Evolutionary conservation across 176 grass and related monocot genomes (phyloP).

Genomic region (Oryza coarctata): DNA sequence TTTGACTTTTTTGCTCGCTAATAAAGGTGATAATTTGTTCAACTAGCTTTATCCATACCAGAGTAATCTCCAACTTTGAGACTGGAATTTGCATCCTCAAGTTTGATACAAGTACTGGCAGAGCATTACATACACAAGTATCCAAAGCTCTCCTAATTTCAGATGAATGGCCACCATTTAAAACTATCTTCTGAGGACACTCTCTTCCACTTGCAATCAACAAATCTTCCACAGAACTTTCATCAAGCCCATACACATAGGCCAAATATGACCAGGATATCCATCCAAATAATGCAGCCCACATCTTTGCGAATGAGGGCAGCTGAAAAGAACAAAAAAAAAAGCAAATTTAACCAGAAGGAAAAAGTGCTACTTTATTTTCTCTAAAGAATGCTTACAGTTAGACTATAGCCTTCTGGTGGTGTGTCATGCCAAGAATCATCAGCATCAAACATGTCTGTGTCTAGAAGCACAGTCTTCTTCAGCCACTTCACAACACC

Average conservation of each 20-base stretch:
- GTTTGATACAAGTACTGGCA: conserved; percentile 60
- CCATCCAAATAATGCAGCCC: conserved; percentile 78
- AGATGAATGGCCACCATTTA: conserved; percentile 62
- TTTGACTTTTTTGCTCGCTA: background rate
- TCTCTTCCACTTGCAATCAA: conserved; percentile 59
- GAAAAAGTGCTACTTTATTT: background rate
- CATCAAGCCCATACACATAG: conserved; percentile 70
- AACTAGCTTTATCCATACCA: conserved; percentile 53
- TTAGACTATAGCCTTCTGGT: conserved; percentile 79
- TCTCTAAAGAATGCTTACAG: conserved; percentile 42
- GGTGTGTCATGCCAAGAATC: conserved; percentile 88
- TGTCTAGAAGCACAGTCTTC: conserved; percentile 76
- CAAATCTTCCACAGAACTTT: conserved; percentile 53
- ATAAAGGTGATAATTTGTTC: background rate
- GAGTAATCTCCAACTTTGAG: conserved; percentile 77
- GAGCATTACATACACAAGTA: conserved; percentile 58
- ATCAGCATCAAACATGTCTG: conserved; percentile 87
- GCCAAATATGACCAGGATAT: conserved; percentile 63
- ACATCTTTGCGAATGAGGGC: conserved; percentile 74
- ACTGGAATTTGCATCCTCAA: conserved; percentile 59
- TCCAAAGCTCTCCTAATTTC: conserved; percentile 85
- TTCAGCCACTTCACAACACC: conserved; percentile 73
- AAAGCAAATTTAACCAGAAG: conserved; percentile 23
- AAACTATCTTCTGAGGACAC: conserved; percentile 59
- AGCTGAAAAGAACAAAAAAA: conserved; percentile 49